Evolutionary conservation across 768 basidiomycete genomes (phyloP), one percentile per base, ranked within the genome.

Genomic region (Daedaleopsis nitida): DNA sequence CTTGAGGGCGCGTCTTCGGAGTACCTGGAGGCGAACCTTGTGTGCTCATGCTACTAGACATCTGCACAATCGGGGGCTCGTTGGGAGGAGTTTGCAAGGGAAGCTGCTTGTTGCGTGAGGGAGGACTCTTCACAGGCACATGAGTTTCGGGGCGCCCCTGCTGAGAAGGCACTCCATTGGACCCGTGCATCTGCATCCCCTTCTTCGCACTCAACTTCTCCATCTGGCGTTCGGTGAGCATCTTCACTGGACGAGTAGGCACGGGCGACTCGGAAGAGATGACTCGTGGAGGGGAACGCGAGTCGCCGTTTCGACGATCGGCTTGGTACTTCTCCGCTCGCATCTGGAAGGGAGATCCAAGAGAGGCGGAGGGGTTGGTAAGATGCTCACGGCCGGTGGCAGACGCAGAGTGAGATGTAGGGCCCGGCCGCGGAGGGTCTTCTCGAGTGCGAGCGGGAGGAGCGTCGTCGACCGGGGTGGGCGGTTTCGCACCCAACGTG

Each of bases 171-270:
- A 11, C 7, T 19, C 44, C 23, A 16, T 37, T 42, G 24, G 34
- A 43, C n/a, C 10, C 21, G 42, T 19, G 48, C 13, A 37, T 21
- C 35, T 34, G 21, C 11, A 58, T 1, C 4, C 62, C 64, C 50
- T 58, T 65, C 10, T 62, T 61, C 35, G 60, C 59, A 48, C 47
- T 59, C 50, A 72, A 61, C 64, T 65, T 70, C 55, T 70, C 68
- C 57, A 68, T 62, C 64, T 72, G 71, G 19, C 65, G 65, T 45
- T 69, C 69, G 1, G 71, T 72, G 37, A 72, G 62, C 14, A 58
- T 23, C 60, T 70, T 70, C 32, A 70, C 66, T 8, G 54, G 60
- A 38, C 48, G 65, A 44, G 35, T 61, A 13, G 52, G 63, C 43
- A 50, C 58, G 17, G 58, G 51, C 23, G 61, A 58, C 55, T 60